Base-by-base conservation (phyloP, 179 eudicot species). In the Pouteria campechiana region DNA sequence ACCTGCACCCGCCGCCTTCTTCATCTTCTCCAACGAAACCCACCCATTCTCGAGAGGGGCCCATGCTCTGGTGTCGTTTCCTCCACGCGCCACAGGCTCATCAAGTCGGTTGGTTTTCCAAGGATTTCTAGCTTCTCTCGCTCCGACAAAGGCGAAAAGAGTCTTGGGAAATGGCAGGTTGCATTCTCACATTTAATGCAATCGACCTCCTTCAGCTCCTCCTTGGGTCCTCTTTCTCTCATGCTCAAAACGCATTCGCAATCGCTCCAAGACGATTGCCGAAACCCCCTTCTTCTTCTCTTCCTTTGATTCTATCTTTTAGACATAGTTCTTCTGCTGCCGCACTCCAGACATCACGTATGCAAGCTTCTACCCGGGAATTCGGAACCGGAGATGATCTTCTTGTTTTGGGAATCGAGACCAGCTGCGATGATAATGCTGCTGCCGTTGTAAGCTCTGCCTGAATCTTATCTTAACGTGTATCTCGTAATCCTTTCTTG, bases 371-470 rank as follows among this genome's bases (percentile, higher is more conserved):
- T n/a, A 37, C 48, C 25, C 66, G 17, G 17, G 34, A 42, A 49
- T 32, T 20, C 6, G n/a, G n/a, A n/a, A n/a, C 37, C 40, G 48
- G 33, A 19, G 73, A 61, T 29, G 60, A 76, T 65, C 68, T 81
- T 60, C 58, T 86, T 41, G 48, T 90, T 64, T 50, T 90, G 58
- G 98, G 98, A 2, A 90, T 90, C 41, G 98, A 90, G 47, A 90
- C 98, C 0, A 86, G 98, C 37, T 90, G 93, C 38, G 98, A 90
- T 50, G 93, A 86, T 60, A 90, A 93, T 19, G 95, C 95, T 5
- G 98, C 87, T 31, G 93, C 98, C 37, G 93, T 90, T 59, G 98
- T 89, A 74, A 73, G 78, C 50, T 12, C n/a, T n/a, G n/a, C n/a
- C n/a, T n/a, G n/a, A n/a, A n/a, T n/a, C n/a, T n/a, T n/a, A n/a